phyloP scores from a whole-genome alignment of 345 rosid genomes.

The Geranium brycei region DNA sequence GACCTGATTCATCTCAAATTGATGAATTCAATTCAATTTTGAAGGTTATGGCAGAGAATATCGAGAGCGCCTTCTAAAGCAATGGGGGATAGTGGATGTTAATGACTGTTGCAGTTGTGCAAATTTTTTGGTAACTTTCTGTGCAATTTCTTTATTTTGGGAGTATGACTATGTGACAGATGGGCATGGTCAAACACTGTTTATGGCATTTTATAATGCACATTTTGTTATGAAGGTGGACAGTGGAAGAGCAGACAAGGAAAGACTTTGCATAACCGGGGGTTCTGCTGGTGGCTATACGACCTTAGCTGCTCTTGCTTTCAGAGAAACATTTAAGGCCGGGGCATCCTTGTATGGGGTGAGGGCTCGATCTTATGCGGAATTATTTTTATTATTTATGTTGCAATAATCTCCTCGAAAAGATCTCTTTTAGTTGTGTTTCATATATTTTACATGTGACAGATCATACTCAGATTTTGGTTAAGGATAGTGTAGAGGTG shows the following conservation, averaged over 20 bases:
- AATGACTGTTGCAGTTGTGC: conserved; percentile 96
- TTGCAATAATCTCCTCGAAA: background rate
- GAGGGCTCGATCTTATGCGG: conserved; percentile 18
- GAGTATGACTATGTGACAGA: background rate
- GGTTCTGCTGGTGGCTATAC: conserved; percentile 98
- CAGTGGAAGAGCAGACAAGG: conserved; percentile 56
- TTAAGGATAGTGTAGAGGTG: background rate
- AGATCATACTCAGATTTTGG: background rate
- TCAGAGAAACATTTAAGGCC: conserved; percentile 72
- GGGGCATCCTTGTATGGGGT: conserved; percentile 92
- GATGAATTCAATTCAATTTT: conserved; percentile 12
- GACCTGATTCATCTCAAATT: background rate
- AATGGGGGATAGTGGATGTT: conserved; percentile 93
- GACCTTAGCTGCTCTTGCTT: conserved; percentile 87
- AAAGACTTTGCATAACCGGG: conserved; percentile 84
- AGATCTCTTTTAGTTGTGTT: background rate
- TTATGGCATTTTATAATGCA: conserved; percentile 3
- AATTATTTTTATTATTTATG: background rate
- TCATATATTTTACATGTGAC: background rate
- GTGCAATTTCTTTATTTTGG: background rate
- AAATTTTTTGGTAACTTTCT: conserved; percentile 52
- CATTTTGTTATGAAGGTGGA: conserved; percentile 43
- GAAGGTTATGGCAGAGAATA: conserved; percentile 90
- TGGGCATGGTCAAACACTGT: background rate
- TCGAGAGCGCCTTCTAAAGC: conserved; percentile 63